A percentile compares a stretch with the other conserved stretches of the same genome.
Conservation (phyloP, 208 protist species). For the Sergeia podlipaevii region DNA sequence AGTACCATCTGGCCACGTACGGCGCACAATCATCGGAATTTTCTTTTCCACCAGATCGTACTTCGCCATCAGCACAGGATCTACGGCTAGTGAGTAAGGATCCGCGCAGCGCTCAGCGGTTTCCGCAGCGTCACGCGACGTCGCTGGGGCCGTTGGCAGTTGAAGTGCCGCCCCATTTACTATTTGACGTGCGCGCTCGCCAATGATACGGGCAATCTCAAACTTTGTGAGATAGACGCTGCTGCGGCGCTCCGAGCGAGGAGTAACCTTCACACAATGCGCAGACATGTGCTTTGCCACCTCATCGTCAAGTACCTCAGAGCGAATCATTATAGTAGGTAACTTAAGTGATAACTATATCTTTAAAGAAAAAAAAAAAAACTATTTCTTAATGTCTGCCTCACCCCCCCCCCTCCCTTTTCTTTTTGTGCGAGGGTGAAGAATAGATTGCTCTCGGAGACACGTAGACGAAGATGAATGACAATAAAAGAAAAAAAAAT, state of each 20-base stretch:
- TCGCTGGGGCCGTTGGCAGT: slow-evolving; percentile 11
- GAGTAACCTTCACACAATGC: slow-evolving; percentile 42
- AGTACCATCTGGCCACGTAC: slow-evolving; percentile 76
- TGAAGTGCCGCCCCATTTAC: slow-evolving; percentile 51
- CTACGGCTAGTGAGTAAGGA: slow-evolving; percentile 56
- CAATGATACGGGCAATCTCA: slow-evolving; percentile 75
- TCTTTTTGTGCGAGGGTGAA: background rate
- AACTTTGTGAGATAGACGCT: slow-evolving; percentile 82
- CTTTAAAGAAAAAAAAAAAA: slow-evolving; percentile 10
- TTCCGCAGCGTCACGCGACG: slow-evolving; percentile 28
- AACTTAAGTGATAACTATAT: no score
- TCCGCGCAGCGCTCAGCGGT: slow-evolving; percentile 68
- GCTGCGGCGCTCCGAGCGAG: slow-evolving; percentile 51
- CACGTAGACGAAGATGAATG: slow-evolving; percentile 3
- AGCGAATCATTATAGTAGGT: slow-evolving; percentile 49
- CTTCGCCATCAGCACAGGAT: slow-evolving; percentile 88
- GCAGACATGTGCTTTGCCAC: slow-evolving; percentile 21
- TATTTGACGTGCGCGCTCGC: slow-evolving; percentile 81
- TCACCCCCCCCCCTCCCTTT: no score
- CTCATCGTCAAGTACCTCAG: slow-evolving; percentile 60
- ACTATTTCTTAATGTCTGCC: slow-evolving; percentile 3
- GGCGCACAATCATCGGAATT: slow-evolving; percentile 82
- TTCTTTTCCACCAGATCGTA: slow-evolving; percentile 62
- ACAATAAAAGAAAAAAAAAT: no score
- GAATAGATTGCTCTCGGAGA: background rate